Conservation (phyloP, 2,329 filamentous ascomycete genomes). For the Aspergillus sp. region DNA sequence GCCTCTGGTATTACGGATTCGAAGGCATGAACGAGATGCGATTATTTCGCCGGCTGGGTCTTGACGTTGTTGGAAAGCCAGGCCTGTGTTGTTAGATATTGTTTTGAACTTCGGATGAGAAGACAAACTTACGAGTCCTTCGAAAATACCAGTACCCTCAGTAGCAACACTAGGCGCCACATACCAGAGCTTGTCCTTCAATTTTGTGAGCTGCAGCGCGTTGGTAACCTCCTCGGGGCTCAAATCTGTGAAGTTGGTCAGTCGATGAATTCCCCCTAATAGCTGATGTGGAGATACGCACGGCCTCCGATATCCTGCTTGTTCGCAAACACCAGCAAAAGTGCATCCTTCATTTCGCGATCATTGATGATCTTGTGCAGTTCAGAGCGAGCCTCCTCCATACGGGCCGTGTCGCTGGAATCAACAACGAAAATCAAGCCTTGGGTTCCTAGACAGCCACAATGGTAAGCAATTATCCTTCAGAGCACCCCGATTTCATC, state of each 20-base stretch:
- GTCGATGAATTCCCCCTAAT: conserved; percentile 1
- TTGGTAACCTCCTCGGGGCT: conserved; percentile 75
- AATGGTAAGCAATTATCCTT: neutral
- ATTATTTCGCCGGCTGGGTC: conserved; percentile 41
- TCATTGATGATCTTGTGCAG: conserved; percentile 97
- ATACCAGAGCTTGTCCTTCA: conserved; percentile 82
- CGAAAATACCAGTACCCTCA: conserved; percentile 73
- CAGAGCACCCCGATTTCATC: too few species aligned
- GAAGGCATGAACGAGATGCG: conserved; percentile 1
- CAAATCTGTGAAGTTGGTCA: conserved; percentile 54
- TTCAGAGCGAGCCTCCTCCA: conserved; percentile 90
- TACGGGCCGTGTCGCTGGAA: conserved; percentile 83
- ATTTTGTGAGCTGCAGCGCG: conserved; percentile 66
- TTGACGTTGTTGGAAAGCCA: conserved; percentile 86
- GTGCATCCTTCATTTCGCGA: conserved; percentile 92
- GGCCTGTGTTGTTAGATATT: conserved; percentile 37
- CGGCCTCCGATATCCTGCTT: conserved; percentile 92
- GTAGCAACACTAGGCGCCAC: conserved; percentile 80
- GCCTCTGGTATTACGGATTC: conserved; percentile 12
- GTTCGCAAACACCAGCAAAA: conserved; percentile 95
- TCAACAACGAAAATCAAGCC: conserved; percentile 98
- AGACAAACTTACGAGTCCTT: conserved; percentile 59
- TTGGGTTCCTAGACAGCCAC: conserved; percentile 66
- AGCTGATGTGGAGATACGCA: conserved; percentile 35
- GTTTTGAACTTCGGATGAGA: neutral